A percentile compares a stretch with the other conserved stretches of the same genome.
These are phyloP conservation scores for Kwoniella pini DNA, from an alignment of 768 basidiomycete genomes.

Conservation along the genomic window DNA sequence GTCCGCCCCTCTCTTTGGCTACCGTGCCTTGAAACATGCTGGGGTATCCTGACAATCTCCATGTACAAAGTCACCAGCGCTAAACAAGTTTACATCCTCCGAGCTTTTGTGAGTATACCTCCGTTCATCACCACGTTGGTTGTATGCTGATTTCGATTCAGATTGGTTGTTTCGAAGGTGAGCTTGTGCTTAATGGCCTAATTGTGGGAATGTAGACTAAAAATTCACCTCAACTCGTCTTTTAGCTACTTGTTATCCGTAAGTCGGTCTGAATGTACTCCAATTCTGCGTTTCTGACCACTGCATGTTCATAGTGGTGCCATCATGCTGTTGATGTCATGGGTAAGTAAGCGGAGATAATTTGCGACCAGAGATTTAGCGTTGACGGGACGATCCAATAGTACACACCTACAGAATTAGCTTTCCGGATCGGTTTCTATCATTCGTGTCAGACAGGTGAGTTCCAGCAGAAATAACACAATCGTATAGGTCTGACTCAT, in stretches of 20 bases:
- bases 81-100: conserved; percentile 38
- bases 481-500: too few species aligned
- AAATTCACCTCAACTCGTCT: too few species aligned
- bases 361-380: too few species aligned
- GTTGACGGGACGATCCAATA: too few species aligned
- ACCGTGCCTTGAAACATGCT: conserved; percentile 27
- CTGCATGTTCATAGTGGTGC: conserved; percentile 6
- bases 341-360: too few species aligned
- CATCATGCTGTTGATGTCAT: conserved; percentile 35
- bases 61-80: conserved; percentile 21
- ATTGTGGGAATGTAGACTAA: too few species aligned
- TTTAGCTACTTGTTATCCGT: conserved; percentile 26
- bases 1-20: conserved; percentile 31
- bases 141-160: too few species aligned
- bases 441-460: conserved; percentile 41
- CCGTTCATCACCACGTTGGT: too few species aligned
- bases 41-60: conserved; percentile 35
- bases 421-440: conserved; percentile 45
- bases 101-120: conserved; percentile 28
- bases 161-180: conserved; percentile 40
- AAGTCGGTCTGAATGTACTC: neutral
- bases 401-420: conserved; percentile 49
- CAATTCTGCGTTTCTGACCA: neutral
- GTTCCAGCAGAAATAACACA: too few species aligned
- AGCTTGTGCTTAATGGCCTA: too few species aligned